Evolutionary conservation across 1,139 yeast genomes (phyloP), one percentile per base, ranked within the genome.

Genomic region (Eremothecium coryli): DNA sequence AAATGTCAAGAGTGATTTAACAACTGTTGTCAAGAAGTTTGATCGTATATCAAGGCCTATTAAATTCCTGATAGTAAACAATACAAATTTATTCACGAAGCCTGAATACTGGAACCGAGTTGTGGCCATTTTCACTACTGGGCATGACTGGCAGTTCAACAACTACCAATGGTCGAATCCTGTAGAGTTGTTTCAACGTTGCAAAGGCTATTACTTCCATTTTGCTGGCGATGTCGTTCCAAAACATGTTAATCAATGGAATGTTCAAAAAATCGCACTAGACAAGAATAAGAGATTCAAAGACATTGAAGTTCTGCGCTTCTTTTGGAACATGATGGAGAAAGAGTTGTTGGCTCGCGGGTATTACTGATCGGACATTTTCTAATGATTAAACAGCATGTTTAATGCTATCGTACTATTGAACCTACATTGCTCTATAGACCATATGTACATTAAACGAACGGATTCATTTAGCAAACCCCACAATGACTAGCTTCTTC

Each of bases 41-140:
- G 60, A 55, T 24, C 46, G 49, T 12, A 39, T 57, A 18, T 44
- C 48, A n/a, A 53, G 42, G 36, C 58, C 60, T 6, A 35, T 55
- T 12, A 54, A 52, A 34, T 56, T 57, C 37, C 42, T 56, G 20
- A 82, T 90, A 34, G 96, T 86, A 17, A 93, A 84, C 54, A 82
- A 82, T 40, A 86, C 86, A 5, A 94, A 86, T 37, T 72, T 78
- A 59, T 88, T 90, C 64, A 78, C 82, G 17, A 88, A 86, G 54
- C 95, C 95, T 3, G 98, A 90, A 53, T 86, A 93, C 60, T 90
- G 99, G 99, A 85, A 80, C 50, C 70, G 98, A 39, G 96, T 93
- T 1, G 82, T 90, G 32, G 97, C 95, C 0, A 84, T 90, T 23
- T 82, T 90, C 62, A 90, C 95, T 11, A 90, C 97, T 2, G 98